Evolutionary conservation across 305 asterid genomes (phyloP).

Genomic region (Solanum hybrid): DNA sequence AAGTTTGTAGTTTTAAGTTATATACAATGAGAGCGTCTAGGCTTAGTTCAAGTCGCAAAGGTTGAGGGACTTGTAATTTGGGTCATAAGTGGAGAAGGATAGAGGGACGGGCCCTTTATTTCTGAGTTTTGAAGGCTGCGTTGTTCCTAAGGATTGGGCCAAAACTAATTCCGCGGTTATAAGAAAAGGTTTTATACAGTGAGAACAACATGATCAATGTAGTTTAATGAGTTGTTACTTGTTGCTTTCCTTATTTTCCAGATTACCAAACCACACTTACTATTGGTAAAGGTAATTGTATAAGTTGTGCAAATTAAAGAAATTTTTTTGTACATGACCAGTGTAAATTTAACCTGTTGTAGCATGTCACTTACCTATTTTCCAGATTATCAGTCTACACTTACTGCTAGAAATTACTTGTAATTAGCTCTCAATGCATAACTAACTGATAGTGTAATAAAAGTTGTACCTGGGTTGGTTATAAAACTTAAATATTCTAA

Average conservation of each 20-base stretch:
- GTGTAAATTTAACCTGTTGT: not conserved
- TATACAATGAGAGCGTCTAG: not conserved
- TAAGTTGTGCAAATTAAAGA: not conserved
- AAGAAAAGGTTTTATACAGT: not conserved
- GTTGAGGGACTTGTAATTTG: not conserved
- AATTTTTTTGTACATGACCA: not conserved
- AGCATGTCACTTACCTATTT: not conserved
- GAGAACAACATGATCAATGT: not conserved
- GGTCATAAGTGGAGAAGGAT: not conserved
- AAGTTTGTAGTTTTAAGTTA: not conserved
- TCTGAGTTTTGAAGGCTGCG: not conserved
- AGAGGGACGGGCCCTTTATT: not conserved
- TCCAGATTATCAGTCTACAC: not conserved
- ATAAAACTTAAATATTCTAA: not conserved
- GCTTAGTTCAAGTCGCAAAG: not conserved
- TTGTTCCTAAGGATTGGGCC: not conserved
- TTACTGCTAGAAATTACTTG: not conserved
- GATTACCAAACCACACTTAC: not conserved
- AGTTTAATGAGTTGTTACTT: not conserved
- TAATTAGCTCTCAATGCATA: not conserved
- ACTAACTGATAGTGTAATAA: not conserved
- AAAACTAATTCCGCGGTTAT: not conserved
- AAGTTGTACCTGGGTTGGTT: not conserved
- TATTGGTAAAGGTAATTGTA: not conserved
- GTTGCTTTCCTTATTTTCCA: not conserved